These are phyloP conservation scores for Volvox reticuliferus DNA, from an alignment of 139 green algal species.

Conservation along the genomic window DNA sequence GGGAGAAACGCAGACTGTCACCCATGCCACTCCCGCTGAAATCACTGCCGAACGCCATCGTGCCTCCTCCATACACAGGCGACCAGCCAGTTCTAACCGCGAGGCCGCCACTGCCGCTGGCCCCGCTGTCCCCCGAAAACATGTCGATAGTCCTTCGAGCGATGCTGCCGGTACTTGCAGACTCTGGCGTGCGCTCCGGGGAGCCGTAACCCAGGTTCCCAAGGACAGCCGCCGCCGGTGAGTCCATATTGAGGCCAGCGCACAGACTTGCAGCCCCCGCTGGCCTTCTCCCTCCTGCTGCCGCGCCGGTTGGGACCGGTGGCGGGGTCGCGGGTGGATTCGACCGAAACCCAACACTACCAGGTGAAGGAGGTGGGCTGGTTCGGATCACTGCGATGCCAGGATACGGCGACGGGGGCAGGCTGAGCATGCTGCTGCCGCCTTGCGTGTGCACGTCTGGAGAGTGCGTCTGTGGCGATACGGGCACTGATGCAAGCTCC, in stretches of 20 bases:
- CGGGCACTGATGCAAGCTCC: background rate
- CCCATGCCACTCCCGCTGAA: slow-evolving; percentile 1
- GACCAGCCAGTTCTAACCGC: background rate
- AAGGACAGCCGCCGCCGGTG: background rate
- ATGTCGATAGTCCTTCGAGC: background rate
- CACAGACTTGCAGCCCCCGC: background rate
- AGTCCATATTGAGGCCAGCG: background rate
- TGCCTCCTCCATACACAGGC: background rate
- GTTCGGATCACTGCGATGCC: background rate
- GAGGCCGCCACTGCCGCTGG: background rate
- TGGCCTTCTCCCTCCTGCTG: no score
- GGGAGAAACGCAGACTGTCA: background rate
- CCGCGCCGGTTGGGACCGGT: no score
- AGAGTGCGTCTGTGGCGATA: background rate
- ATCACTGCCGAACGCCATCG: background rate
- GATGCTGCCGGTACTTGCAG: background rate
- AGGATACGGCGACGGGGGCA: background rate
- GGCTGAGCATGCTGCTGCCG: background rate
- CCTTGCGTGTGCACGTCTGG: background rate
- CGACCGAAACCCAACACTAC: no score
- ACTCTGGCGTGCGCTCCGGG: no score
- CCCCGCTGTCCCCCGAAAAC: background rate
- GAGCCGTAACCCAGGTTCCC: background rate
- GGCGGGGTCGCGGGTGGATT: no score
- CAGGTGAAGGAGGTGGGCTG: background rate